Percentiles rank a stretch among this genome's conserved stretches.
Conservation (phyloP, 2,329 filamentous ascomycete species). For the Cladosporium sp. region DNA sequence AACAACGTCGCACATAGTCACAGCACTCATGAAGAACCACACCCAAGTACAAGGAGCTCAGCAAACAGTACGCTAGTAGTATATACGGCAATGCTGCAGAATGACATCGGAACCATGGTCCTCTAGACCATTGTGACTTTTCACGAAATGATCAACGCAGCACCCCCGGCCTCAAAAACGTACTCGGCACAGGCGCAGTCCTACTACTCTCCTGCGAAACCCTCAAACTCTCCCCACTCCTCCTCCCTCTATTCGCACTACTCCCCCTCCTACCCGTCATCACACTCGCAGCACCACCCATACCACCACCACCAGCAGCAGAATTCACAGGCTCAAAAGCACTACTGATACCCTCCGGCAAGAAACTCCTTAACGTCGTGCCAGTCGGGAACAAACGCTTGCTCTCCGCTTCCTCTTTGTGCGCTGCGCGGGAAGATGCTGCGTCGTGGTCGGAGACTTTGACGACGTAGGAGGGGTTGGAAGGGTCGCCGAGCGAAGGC, state of each 20-base stretch:
- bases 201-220: constrained; percentile 3
- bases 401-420: constrained; percentile 7
- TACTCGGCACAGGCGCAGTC: background rate
- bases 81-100: background rate
- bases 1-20: too few relatives aligned
- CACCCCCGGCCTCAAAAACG: background rate
- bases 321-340: background rate
- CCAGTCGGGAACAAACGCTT: constrained; percentile 12
- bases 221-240: constrained; percentile 7
- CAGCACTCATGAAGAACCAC: background rate
- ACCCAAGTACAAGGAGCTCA: background rate
- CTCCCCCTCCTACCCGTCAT: constrained; percentile 10
- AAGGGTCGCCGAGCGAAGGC: constrained; percentile 56
- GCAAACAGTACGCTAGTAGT: background rate
- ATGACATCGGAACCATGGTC: background rate
- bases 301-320: background rate
- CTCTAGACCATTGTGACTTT: constrained; percentile 36
- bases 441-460: constrained; percentile 52
- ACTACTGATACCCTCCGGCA: constrained; percentile 13
- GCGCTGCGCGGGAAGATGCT: background rate
- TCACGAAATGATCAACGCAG: background rate
- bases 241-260: background rate
- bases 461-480: constrained; percentile 78
- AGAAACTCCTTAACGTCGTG: background rate
- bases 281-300: background rate